Conservation (phyloP, 1,139 yeast species). For the Yamadazyma siamensis region DNA sequence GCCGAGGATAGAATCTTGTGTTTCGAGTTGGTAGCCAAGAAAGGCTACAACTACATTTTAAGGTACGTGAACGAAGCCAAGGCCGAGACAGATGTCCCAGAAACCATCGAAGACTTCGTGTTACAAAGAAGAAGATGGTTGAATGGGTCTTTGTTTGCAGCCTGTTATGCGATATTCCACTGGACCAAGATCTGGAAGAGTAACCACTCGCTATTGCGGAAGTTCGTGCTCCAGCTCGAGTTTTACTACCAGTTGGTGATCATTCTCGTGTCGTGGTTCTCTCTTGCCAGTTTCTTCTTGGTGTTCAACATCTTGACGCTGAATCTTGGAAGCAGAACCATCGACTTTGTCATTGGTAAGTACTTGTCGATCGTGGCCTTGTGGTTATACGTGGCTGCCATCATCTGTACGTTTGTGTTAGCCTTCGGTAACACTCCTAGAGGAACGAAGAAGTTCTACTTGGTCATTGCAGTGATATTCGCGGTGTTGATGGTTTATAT, state of each 20-base stretch:
- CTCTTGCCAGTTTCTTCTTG: slow-evolving; percentile 70
- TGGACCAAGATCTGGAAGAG: slow-evolving; percentile 70
- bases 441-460: slow-evolving; percentile 43
- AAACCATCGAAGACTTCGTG: slow-evolving; percentile 64
- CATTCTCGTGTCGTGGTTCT: slow-evolving; percentile 74
- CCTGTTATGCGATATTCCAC: slow-evolving; percentile 70
- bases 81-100: slow-evolving; percentile 86
- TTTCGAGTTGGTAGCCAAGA: slow-evolving; percentile 78
- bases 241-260: slow-evolving; percentile 66
- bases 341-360: slow-evolving; percentile 44
- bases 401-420: slow-evolving; percentile 43
- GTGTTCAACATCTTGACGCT: slow-evolving; percentile 66
- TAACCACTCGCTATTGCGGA: slow-evolving; percentile 59
- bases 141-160: slow-evolving; percentile 83
- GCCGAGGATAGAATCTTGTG: slow-evolving; percentile 85
- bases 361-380: slow-evolving; percentile 39
- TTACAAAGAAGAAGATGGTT: slow-evolving; percentile 83
- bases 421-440: slow-evolving; percentile 49
- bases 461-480: slow-evolving; percentile 39
- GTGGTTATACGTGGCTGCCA: slow-evolving; percentile 43
- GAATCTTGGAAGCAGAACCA: slow-evolving; percentile 47
- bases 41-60: slow-evolving; percentile 56
- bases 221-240: slow-evolving; percentile 63
- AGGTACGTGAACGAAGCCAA: slow-evolving; percentile 72
- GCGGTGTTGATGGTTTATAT: slow-evolving; percentile 47